phyloP scores from a whole-genome alignment of 2,329 filamentous ascomycete species.

The Juglanconis oblonga region DNA sequence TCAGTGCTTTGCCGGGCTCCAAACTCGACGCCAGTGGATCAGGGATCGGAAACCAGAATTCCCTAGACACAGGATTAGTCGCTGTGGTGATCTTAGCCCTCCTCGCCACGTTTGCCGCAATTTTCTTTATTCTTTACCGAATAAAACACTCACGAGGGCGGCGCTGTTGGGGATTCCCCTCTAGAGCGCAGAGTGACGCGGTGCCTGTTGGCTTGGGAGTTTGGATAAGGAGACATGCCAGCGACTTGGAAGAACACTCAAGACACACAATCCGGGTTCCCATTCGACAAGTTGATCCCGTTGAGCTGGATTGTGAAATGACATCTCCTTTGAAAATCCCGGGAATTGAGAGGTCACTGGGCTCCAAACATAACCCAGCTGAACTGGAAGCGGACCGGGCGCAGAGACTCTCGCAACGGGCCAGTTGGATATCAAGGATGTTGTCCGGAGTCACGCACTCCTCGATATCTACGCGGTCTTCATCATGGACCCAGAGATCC shows the following conservation, averaged over 20 bases:
- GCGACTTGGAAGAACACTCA: neutral
- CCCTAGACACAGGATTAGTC: neutral
- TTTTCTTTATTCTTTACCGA: neutral
- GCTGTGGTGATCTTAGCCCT: slow-evolving; percentile 2
- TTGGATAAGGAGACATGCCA: slow-evolving; percentile 3
- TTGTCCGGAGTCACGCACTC: slow-evolving; percentile 5
- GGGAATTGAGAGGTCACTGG: neutral
- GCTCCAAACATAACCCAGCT: neutral
- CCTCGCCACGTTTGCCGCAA: neutral
- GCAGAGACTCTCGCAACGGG: neutral
- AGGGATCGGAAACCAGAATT: neutral
- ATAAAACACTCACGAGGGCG: neutral
- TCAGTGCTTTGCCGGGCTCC: neutral
- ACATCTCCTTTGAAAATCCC: neutral
- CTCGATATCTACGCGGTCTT: slow-evolving; percentile 4
- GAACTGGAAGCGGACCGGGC: slow-evolving; percentile 4
- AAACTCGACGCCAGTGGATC: neutral
- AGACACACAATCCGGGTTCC: neutral
- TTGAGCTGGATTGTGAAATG: neutral
- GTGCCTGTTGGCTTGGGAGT: slow-evolving; percentile 2
- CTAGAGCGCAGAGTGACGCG: neutral
- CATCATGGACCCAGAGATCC: slow-evolving; percentile 1
- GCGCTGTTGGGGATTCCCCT: neutral
- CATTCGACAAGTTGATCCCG: neutral
- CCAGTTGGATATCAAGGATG: slow-evolving; percentile 12